A percentile compares a stretch with the other conserved stretches of the same genome.
Evolutionary conservation across 73 alveolate species (phyloP).

Genomic region (Paramecium biaurelia): DNA sequence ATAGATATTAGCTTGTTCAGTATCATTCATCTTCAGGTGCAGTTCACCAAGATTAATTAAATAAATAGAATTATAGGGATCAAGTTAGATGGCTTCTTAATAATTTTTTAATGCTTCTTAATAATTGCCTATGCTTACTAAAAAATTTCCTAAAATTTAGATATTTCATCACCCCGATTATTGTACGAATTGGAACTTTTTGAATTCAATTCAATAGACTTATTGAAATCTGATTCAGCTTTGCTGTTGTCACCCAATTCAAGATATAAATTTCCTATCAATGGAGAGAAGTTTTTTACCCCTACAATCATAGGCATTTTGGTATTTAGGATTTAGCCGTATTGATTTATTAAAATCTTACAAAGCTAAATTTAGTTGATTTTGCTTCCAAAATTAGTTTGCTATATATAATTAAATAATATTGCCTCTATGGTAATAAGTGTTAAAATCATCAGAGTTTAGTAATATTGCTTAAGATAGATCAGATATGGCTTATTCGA

Average conservation of each 20-base stretch:
- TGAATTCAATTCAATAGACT: not conserved
- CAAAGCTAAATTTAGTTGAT: not conserved
- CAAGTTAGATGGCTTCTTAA: not conserved
- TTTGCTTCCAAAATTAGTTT: not conserved
- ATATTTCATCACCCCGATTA: not conserved
- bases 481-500: not conserved
- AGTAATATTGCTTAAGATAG: not conserved
- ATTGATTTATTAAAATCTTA: not conserved
- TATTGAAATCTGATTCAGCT: not conserved
- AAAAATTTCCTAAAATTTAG: not conserved
- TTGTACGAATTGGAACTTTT: not conserved
- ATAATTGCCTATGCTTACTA: not conserved
- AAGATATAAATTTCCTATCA: not conserved
- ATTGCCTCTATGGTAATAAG: not conserved
- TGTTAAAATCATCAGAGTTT: not conserved
- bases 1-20: not conserved
- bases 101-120: not conserved
- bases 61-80: not conserved
- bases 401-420: not conserved
- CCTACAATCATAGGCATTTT: not conserved
- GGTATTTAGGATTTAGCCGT: not conserved
- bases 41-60: not conserved
- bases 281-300: not conserved
- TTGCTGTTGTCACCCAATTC: not conserved
- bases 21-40: not conserved